Evolutionary conservation across 208 protist species (phyloP).

Genomic region (Kentomonas sorsogonicus): DNA sequence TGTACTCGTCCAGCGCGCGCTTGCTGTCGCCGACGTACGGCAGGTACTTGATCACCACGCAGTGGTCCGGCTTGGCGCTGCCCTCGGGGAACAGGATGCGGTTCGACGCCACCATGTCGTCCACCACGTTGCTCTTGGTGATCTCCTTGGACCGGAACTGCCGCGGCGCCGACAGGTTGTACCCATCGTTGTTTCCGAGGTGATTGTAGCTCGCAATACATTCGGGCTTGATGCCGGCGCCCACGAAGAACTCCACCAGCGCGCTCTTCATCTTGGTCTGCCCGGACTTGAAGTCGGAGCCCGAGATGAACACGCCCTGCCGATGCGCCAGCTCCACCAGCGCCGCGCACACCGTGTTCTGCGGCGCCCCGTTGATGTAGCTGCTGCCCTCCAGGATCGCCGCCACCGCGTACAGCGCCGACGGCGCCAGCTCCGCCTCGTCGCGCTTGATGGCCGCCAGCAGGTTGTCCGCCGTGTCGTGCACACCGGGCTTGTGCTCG

Average conservation of each 20-base stretch:
- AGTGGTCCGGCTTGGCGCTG: constrained; percentile 95
- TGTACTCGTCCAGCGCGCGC: constrained; percentile 99
- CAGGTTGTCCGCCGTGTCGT: constrained; percentile 96
- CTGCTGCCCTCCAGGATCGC: constrained; percentile 94
- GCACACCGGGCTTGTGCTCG: constrained; percentile 85
- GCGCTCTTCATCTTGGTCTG: constrained; percentile 99
- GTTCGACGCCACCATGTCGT: constrained; percentile 98
- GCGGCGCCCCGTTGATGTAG: constrained; percentile 99
- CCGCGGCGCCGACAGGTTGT: constrained; percentile 94
- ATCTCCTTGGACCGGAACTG: constrained; percentile 99
- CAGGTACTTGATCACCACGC: constrained; percentile 99
- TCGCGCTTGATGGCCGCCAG: constrained; percentile 82
- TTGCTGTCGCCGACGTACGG: constrained; percentile 97
- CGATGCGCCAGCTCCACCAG: constrained; percentile 91
- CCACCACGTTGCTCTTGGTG: constrained; percentile 98
- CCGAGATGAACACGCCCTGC: constrained; percentile 91
- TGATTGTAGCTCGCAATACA: constrained; percentile 91
- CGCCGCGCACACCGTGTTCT: constrained; percentile 98
- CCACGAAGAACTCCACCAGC: constrained; percentile 97
- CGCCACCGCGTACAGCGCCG: constrained; percentile 95
- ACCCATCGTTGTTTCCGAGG: constrained; percentile 99
- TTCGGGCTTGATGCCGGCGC: constrained; percentile 85
- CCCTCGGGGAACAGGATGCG: constrained; percentile 91
- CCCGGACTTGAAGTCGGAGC: constrained; percentile 99
- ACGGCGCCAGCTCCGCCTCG: constrained; percentile 93